These are phyloP conservation scores for Alternaria sp. DNA, from an alignment of 2,329 filamentous ascomycete genomes.

Conservation along the genomic window DNA sequence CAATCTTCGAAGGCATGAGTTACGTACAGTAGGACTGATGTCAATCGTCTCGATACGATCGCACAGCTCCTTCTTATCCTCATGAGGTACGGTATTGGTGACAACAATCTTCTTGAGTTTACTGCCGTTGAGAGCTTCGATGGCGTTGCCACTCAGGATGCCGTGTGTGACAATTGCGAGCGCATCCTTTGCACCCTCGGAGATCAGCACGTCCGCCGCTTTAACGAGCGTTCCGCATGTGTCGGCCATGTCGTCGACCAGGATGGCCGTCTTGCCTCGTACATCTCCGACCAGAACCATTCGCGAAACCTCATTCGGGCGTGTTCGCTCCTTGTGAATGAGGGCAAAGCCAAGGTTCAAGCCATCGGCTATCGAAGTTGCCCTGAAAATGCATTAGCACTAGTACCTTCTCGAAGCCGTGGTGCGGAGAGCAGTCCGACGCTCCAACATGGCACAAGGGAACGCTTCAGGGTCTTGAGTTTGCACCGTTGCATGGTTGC, in stretches of 20 bases:
- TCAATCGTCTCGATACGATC: constrained; percentile 89
- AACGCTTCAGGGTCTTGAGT: neutral
- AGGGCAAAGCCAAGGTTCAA: constrained; percentile 91
- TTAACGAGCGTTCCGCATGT: constrained; percentile 91
- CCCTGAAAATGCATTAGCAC: constrained; percentile 58
- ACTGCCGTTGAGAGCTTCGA: constrained; percentile 83
- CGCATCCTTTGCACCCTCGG: constrained; percentile 82
- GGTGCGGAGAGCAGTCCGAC: constrained; percentile 5
- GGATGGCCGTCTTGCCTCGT: constrained; percentile 87
- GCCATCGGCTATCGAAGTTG: constrained; percentile 91
- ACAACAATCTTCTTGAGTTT: constrained; percentile 82
- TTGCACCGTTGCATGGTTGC: constrained; percentile 1
- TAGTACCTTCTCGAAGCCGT: constrained; percentile 1
- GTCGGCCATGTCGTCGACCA: constrained; percentile 98
- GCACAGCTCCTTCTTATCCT: constrained; percentile 81
- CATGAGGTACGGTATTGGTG: constrained; percentile 86
- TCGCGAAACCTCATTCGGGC: constrained; percentile 88
- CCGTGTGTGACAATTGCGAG: constrained; percentile 96
- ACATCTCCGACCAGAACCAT: constrained; percentile 98
- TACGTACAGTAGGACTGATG: constrained; percentile 76
- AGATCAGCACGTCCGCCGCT: constrained; percentile 85
- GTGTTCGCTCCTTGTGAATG: constrained; percentile 94
- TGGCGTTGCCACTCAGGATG: constrained; percentile 87
- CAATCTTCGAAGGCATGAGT: neutral
- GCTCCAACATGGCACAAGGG: constrained; percentile 1